Percentiles rank a stretch among this genome's conserved stretches.
Evolutionary conservation across 1,139 yeast species (phyloP).

Genomic region (Wickerhamomyces sp.): DNA sequence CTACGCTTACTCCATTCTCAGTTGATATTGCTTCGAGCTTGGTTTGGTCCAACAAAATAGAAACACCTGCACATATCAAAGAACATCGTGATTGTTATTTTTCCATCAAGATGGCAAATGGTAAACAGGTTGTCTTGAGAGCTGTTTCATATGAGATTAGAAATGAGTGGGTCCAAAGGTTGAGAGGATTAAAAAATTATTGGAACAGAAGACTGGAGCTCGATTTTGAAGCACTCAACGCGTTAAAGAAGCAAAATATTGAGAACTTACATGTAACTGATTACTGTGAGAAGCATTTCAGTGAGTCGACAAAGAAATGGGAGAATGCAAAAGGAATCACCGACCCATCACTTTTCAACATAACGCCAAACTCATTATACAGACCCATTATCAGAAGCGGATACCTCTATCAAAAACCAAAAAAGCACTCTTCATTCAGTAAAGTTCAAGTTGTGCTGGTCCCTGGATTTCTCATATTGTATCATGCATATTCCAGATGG

Average conservation of each 20-base stretch:
- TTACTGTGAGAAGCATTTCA: slow-evolving; percentile 51
- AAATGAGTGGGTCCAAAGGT: slow-evolving; percentile 59
- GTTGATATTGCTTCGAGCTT: slow-evolving; percentile 33
- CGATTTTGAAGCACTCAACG: slow-evolving; percentile 36
- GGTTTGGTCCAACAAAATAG: slow-evolving; percentile 36
- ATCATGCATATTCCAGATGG: slow-evolving; percentile 38
- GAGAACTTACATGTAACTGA: slow-evolving; percentile 46
- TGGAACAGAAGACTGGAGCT: slow-evolving; percentile 51
- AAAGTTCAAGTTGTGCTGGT: slow-evolving; percentile 59
- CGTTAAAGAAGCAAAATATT: slow-evolving; percentile 43
- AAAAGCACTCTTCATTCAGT: slow-evolving; percentile 61
- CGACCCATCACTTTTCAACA: slow-evolving; percentile 47
- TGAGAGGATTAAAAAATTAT: slow-evolving; percentile 42
- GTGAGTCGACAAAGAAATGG: slow-evolving; percentile 46
- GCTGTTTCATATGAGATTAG: slow-evolving; percentile 49
- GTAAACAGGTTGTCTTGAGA: slow-evolving; percentile 45
- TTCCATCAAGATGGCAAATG: slow-evolving; percentile 46
- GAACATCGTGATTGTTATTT: slow-evolving; percentile 32
- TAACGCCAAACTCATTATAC: slow-evolving; percentile 54
- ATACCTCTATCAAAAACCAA: slow-evolving; percentile 57
- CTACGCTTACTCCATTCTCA: slow-evolving; percentile 26
- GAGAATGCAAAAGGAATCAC: slow-evolving; percentile 51
- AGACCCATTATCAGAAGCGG: slow-evolving; percentile 61
- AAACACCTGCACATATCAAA: slow-evolving; percentile 1
- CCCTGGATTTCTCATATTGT: slow-evolving; percentile 62